Evolutionary conservation across 2,329 filamentous ascomycete genomes (phyloP).

Genomic region (Lizonia empirigonia): DNA sequence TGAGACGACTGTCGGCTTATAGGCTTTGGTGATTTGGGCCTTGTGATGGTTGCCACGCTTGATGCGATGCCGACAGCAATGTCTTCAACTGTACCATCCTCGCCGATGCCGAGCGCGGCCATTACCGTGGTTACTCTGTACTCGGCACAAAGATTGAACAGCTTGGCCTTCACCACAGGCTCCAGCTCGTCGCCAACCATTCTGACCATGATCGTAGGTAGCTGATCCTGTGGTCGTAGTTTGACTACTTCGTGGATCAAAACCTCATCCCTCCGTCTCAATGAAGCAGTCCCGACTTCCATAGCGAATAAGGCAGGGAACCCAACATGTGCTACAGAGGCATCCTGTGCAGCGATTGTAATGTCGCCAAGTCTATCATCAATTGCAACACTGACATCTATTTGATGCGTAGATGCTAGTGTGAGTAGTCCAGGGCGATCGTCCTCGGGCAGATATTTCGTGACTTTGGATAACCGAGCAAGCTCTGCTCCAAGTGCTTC

Average conservation of each 20-base stretch:
- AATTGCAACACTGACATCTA: conserved; percentile 67
- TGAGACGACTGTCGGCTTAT: conserved; percentile 41
- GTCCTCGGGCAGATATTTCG: conserved; percentile 95
- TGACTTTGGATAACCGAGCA: conserved; percentile 79
- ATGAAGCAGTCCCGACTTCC: conserved; percentile 67
- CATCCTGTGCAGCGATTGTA: conserved; percentile 46
- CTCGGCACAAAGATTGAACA: conserved; percentile 84
- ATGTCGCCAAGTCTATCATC: conserved; percentile 70
- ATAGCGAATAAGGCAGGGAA: conserved; percentile 81
- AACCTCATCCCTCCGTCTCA: conserved; percentile 73
- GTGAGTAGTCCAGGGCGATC: conserved; percentile 88
- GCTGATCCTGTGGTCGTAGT: conserved; percentile 45
- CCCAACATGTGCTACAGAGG: conserved; percentile 66
- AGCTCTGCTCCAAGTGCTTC: conserved; percentile 78
- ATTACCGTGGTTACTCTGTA: conserved; percentile 86
- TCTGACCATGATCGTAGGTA: conserved; percentile 80
- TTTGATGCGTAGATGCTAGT: conserved; percentile 68
- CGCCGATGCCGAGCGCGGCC: conserved; percentile 73
- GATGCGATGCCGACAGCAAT: conserved; percentile 76
- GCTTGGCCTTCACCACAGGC: conserved; percentile 83
- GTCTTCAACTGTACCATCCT: conserved; percentile 67
- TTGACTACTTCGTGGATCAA: conserved; percentile 69
- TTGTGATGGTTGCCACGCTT: conserved; percentile 78
- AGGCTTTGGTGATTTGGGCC: conserved; percentile 60
- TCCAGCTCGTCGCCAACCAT: conserved; percentile 95